phyloP scores from a whole-genome alignment of 305 asterid species.

The Solanum aculeatissimum region DNA sequence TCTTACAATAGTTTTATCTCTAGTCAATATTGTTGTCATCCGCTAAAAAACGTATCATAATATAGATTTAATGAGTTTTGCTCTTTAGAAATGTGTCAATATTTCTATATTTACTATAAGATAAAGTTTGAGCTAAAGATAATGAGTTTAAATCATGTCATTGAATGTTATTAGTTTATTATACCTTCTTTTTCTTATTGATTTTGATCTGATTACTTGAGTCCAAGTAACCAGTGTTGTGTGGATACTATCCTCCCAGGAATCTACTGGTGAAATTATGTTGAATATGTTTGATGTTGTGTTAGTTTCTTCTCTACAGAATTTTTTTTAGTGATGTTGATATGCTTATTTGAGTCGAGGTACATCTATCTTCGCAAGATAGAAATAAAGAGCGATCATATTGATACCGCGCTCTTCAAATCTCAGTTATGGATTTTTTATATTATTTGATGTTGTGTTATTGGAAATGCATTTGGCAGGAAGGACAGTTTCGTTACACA shows the following conservation, averaged over 20 bases:
- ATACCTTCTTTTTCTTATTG: neutral
- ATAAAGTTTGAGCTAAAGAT: neutral
- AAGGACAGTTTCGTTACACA: slow-evolving; percentile 87
- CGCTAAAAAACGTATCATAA: fast-evolving
- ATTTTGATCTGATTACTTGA: neutral
- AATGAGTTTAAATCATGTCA: neutral
- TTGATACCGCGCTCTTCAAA: too few relatives aligned
- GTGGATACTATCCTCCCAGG: neutral
- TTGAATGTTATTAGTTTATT: neutral
- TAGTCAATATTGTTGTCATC: neutral
- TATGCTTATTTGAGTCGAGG: neutral
- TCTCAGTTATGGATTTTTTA: neutral
- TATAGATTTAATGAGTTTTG: neutral
- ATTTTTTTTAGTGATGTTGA: neutral
- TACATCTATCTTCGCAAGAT: too few relatives aligned
- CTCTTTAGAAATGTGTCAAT: neutral
- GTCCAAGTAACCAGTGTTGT: fast-evolving
- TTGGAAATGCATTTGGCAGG: slow-evolving; percentile 20
- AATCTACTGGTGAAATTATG: neutral
- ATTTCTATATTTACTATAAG: neutral
- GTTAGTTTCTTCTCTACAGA: neutral
- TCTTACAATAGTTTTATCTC: neutral
- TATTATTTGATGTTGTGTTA: neutral
- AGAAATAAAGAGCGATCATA: too few relatives aligned
- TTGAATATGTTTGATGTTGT: neutral